These are phyloP conservation scores for Sporisorium iseilematis-ciliati DNA, from an alignment of 1,284 basidiomycete species.

Conservation along the genomic window DNA sequence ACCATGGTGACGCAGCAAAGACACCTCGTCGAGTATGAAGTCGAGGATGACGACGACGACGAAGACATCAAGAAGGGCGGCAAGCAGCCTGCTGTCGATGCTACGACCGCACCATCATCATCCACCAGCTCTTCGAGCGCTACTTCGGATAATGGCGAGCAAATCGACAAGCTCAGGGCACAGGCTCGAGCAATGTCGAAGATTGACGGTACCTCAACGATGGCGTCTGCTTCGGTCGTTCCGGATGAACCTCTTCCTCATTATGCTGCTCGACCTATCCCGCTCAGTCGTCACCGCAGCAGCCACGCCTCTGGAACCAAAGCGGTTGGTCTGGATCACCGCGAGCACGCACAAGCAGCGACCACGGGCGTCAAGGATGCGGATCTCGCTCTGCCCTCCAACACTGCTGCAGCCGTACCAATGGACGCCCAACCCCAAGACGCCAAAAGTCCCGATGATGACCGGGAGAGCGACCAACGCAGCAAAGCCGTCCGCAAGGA, in stretches of 20 bases:
- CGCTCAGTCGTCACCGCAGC: conserved; percentile 30
- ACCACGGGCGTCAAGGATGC: conserved; percentile 13
- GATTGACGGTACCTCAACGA: conserved; percentile 33
- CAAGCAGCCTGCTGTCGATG: conserved; percentile 5
- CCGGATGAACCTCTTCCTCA: conserved; percentile 26
- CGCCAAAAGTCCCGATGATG: conserved; percentile 5
- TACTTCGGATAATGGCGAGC: conserved; percentile 10
- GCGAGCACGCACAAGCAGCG: conserved; percentile 41
- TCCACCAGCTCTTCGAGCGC: conserved; percentile 19
- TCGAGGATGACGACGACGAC: conserved; percentile 14
- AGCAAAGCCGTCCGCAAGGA: conserved; percentile 30
- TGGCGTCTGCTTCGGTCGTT: conserved; percentile 28
- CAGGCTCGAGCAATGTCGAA: conserved; percentile 12
- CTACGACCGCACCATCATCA: conserved; percentile 10
- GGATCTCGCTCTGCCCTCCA: conserved; percentile 20
- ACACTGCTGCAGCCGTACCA: conserved; percentile 15
- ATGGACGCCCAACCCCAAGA: conserved; percentile 9
- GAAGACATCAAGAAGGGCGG: neutral
- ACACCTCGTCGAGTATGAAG: conserved; percentile 40
- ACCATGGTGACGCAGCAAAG: conserved; percentile 65
- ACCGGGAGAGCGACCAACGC: conserved; percentile 6
- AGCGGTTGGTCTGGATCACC: conserved; percentile 26
- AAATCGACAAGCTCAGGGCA: neutral
- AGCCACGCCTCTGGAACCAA: conserved; percentile 28
- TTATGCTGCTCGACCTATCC: conserved; percentile 9